A percentile compares a stretch with the other conserved stretches of the same genome.
Evolutionary conservation across 129 eudicot species (phyloP).

Genomic region (Chrysanthemum makinoi): DNA sequence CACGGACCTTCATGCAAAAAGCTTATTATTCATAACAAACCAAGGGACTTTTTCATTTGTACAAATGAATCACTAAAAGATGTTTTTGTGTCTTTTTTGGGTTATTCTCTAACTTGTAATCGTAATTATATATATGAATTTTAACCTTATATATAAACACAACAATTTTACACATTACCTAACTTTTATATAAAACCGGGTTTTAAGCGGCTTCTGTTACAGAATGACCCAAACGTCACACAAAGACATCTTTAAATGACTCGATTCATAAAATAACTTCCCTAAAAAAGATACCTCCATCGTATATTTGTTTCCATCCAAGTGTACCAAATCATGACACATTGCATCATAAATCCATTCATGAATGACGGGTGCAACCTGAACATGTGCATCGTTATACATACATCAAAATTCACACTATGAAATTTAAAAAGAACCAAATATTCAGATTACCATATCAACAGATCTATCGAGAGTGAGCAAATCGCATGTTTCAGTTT

Average conservation of each 20-base stretch:
- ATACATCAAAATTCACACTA: not conserved
- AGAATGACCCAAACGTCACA: too few relatives aligned
- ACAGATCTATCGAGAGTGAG: constrained; percentile 89
- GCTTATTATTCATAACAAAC: constrained; percentile 7
- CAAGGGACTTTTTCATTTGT: too few relatives aligned
- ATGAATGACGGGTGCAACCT: constrained; percentile 97
- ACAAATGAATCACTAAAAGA: not conserved
- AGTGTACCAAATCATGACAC: constrained; percentile 90
- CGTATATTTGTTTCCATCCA: constrained; percentile 90
- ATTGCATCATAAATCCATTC: constrained; percentile 99
- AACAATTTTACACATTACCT: too few relatives aligned
- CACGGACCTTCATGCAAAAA: constrained; percentile 50
- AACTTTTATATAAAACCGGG: too few relatives aligned
- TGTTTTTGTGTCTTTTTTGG: too few relatives aligned
- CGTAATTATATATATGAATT: too few relatives aligned
- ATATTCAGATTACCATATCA: constrained; percentile 55
- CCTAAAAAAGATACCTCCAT: constrained; percentile 54
- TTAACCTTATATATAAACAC: too few relatives aligned
- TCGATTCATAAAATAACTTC: constrained; percentile 2
- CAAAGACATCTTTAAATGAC: not conserved
- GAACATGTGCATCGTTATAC: constrained; percentile 21
- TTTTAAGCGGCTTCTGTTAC: too few relatives aligned
- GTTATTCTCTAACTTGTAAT: too few relatives aligned
- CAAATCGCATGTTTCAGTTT: constrained; percentile 82
- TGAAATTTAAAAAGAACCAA: not conserved